Evolutionary conservation across 2,329 filamentous ascomycete genomes (phyloP).

Genomic region (Claviceps pazoutovae): DNA sequence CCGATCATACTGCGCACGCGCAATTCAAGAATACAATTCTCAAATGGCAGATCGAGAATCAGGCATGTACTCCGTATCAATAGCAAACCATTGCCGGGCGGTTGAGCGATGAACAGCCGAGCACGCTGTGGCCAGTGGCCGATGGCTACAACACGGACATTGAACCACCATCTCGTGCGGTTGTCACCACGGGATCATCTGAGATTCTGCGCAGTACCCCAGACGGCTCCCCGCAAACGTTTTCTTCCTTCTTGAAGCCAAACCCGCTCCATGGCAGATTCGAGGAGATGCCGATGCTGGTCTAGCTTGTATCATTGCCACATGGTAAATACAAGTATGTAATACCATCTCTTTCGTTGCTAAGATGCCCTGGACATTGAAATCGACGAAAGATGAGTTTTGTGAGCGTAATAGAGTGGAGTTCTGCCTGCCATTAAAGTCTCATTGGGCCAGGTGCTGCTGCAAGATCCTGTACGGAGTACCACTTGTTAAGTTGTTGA

Average conservation of each 20-base stretch:
- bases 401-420: slow-evolving; percentile 4
- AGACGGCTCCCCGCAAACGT: slow-evolving; percentile 6
- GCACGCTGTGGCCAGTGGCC: background rate
- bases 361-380: background rate
- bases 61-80: background rate
- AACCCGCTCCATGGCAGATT: background rate
- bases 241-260: background rate
- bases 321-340: background rate
- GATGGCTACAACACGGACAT: background rate
- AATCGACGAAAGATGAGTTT: background rate
- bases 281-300: background rate
- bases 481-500: background rate
- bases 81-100: background rate
- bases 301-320: background rate
- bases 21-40: background rate
- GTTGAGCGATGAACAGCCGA: background rate
- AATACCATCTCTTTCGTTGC: background rate
- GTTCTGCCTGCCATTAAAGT: background rate
- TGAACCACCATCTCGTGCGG: background rate
- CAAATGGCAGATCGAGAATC: background rate
- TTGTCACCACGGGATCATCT: background rate
- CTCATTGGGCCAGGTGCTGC: background rate
- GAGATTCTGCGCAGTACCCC: background rate
- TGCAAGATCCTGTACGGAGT: background rate
- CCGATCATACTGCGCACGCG: background rate